These are phyloP conservation scores for Fraxinus greggii DNA, from an alignment of 305 asterid genomes.

Conservation along the genomic window DNA sequence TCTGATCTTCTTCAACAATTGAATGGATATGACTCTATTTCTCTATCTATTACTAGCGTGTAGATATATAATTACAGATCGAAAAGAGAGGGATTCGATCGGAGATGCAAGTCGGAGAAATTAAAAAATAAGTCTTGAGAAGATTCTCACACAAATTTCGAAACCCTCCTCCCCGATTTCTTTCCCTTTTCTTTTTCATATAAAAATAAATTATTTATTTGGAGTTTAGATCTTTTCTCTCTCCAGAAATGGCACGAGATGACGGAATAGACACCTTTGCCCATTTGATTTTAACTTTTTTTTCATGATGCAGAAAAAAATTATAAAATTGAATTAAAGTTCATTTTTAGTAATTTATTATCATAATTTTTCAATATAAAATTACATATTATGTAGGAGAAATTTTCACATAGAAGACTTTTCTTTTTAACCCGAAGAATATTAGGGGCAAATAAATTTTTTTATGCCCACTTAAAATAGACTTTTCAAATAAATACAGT, in stretches of 20 bases:
- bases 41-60: not conserved
- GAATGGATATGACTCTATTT: not conserved
- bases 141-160: slow-evolving; percentile 21
- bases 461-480: not conserved
- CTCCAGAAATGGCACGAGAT: not conserved
- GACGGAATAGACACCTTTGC: not conserved
- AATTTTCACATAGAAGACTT: not conserved
- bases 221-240: not conserved
- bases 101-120: slow-evolving; percentile 7
- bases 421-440: too few species aligned
- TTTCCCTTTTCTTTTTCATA: not conserved
- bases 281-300: not conserved
- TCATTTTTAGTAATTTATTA: not conserved
- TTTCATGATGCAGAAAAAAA: not conserved
- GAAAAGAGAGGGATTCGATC: not conserved
- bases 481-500: not conserved
- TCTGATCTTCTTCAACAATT: not conserved
- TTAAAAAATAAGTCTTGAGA: slow-evolving; percentile 8
- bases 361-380: not conserved
- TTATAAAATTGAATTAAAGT: not conserved
- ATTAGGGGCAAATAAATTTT: not conserved
- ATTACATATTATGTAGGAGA: not conserved
- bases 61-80: not conserved
- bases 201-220: not conserved
- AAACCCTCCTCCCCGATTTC: slow-evolving; percentile 15